Evolutionary conservation across 73 alveolate genomes (phyloP), one percentile per base, ranked within the genome.

Genomic region (Paramecium caudatum): DNA sequence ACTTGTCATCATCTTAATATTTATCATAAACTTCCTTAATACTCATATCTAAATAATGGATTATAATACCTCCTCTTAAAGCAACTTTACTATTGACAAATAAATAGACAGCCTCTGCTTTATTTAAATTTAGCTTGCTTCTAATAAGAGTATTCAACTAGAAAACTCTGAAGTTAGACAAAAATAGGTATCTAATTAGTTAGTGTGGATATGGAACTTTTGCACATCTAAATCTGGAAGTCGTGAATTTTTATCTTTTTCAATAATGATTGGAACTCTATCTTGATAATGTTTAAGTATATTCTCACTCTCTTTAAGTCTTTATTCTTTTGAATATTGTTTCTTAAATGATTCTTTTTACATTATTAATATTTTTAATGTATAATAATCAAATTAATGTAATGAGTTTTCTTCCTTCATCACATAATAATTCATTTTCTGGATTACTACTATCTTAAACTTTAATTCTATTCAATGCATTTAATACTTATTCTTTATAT

Each of bases 1-100:
- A 74, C 55, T 74, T 74, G 30, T 74, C 88, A 12, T 74, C 88
- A 41, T 74, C 88, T 12, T 74, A 21, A 21, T 74, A 74, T 8
- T 37, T 41, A 19, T 74, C 88, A 39, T 74, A 74, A 37, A 74
- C 88, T 45, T 74, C 88, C 30, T 74, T 74, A 9, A 74, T 74
- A n/a, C 69, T 74, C 88, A 74, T 74, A 43, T 74, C 62, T 74
- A 74, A 48, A 37, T 74, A 74, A 27, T 47, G 32, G 3, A 36
- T 0, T 9, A 8, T 27, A 39, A 45, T 74, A 74, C 88, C 88
- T 74, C 88, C 88, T 19, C 88, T 74, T 16, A 74, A 23, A 12
- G 88, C 88, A 27, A 74, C 68, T 43, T 74, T 74, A 74, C 46
- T 74, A 74, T 74, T 74, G 8, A 74, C 88, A 74, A 74, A 74